phyloP scores from a whole-genome alignment of 306 rosid genomes.

The Acacia acuminata region DNA sequence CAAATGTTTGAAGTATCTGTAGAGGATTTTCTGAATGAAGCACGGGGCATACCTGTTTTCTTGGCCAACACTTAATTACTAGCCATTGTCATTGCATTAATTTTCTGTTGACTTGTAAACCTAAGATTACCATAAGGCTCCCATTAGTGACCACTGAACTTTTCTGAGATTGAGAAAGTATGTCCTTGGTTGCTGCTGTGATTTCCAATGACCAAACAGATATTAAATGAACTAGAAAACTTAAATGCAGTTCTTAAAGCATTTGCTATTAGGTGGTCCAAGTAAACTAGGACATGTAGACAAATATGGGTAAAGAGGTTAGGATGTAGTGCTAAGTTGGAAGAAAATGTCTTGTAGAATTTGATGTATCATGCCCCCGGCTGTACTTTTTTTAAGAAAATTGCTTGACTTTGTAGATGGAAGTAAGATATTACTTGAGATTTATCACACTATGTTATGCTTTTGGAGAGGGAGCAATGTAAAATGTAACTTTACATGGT shows the following conservation, averaged over 20 bases:
- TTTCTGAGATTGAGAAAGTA: not conserved
- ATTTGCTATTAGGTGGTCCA: not conserved
- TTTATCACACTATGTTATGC: not conserved
- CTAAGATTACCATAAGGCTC: not conserved
- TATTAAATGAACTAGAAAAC: not conserved
- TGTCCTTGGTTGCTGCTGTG: not conserved
- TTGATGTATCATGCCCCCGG: not conserved
- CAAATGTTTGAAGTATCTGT: not conserved
- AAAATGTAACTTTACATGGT: not conserved
- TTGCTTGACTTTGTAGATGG: not conserved
- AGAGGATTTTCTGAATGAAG: not conserved
- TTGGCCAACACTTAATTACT: too few relatives aligned
- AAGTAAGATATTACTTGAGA: not conserved
- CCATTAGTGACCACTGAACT: not conserved
- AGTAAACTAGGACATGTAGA: not conserved
- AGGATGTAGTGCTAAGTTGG: not conserved
- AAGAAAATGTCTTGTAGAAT: not conserved
- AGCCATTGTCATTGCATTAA: not conserved
- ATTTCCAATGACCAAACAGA: not conserved
- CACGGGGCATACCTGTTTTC: not conserved
- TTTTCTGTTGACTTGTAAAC: not conserved
- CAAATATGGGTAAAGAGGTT: too few relatives aligned
- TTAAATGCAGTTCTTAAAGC: not conserved
- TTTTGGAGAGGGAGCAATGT: not conserved
- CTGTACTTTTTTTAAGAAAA: not conserved